Base-by-base conservation (phyloP, 2,329 filamentous ascomycete genomes). In the Colletotrichum truncatum region DNA sequence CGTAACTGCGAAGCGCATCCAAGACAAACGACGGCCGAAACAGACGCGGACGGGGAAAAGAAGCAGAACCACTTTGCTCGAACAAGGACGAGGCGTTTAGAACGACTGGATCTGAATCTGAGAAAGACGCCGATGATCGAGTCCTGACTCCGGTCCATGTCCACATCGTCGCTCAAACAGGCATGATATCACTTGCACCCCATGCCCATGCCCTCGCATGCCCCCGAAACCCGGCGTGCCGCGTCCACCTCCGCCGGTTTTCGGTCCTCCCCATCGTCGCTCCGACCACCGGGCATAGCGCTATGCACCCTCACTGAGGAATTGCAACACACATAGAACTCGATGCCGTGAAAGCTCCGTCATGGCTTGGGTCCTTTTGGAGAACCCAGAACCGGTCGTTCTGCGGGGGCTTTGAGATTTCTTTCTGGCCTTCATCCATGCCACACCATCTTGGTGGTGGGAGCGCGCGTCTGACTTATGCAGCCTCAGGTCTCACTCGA, bases 151-250 rank as follows among this genome's bases (percentile, higher is more conserved):
- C 48, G 10, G 54, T 26, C 41, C 54, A 38, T 26, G 54, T 57
- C 54, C 54, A 57, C 39, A 34, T 32, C 18, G 39, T n/a, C 43
- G 30, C 25, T 34, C 56, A 59, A 51, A 60, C 52, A 18, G 36
- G 52, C 38, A 55, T 55, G 52, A 57, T 36, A 46, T 57, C 39
- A 46, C 30, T 34, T 28, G 28, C 14, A 57, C 34, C 30, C 55
- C 32, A 39, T 41, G 51, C n/a, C 32, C 57, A 55, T 62, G 57
- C 25, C 30, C 34, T 63, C 63, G 49, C 63, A 66, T 66, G 28
- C 59, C 58, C n/a, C 59, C 64, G 64, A 66, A 66, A 66, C 64
- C 64, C 64, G 64, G 58, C 60, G 32, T 54, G 59, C 64, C 52
- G 60, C 45, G 34, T 52, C 64, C 46, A 52, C 36, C 51, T 64